Evolutionary conservation across 1,139 yeast genomes (phyloP).

Genomic region (Scheffersomyces parashehatae): DNA sequence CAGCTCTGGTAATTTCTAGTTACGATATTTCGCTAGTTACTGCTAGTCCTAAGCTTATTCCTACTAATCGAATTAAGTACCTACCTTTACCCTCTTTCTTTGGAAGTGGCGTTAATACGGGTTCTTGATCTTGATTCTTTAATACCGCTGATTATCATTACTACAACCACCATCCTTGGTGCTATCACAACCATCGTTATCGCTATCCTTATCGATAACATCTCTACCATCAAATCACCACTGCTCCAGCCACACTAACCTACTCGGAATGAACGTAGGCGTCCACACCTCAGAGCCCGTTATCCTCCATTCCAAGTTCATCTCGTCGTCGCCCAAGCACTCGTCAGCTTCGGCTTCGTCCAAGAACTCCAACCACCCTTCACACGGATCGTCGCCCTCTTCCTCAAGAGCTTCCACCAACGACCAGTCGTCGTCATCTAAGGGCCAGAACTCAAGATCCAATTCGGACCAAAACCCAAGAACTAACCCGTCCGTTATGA

Average conservation of each 20-base stretch:
- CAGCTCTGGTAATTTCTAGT: no score
- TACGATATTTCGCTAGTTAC: no score
- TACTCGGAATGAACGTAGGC: neutral
- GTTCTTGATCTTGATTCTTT: no score
- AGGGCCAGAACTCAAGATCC: neutral
- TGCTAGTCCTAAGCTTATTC: no score
- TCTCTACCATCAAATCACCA: neutral
- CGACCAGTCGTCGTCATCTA: neutral
- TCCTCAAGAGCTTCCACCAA: neutral
- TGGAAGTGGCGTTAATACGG: no score
- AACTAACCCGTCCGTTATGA: slow-evolving; percentile 4
- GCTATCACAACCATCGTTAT: no score
- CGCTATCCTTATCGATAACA: no score
- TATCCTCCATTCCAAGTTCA: neutral
- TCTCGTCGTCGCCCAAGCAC: neutral
- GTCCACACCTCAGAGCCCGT: neutral
- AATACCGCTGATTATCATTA: no score
- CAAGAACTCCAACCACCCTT: neutral
- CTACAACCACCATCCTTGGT: no score
- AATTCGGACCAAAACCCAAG: slow-evolving; percentile 1
- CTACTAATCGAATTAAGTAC: no score
- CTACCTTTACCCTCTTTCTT: no score
- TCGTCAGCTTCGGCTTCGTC: neutral
- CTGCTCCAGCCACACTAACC: neutral
- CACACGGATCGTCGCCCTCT: neutral